Percentiles rank a stretch among this genome's conserved stretches.
Evolutionary conservation across 208 protist genomes (phyloP).

Genomic region (Trypanosoma theileri): DNA sequence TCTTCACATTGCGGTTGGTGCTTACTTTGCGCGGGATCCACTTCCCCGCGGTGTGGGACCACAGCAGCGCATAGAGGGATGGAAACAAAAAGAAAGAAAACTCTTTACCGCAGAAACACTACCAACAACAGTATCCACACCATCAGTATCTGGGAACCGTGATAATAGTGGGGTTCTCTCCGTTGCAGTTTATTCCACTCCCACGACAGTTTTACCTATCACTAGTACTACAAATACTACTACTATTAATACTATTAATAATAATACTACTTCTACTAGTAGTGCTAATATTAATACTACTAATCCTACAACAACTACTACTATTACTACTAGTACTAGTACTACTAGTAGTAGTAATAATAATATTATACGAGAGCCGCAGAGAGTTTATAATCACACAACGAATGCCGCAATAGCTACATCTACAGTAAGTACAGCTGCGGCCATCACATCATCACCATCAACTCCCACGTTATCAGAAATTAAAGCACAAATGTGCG

Average conservation of each 20-base stretch:
- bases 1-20: not conserved
- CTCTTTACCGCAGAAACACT: not conserved
- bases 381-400: too few relatives aligned
- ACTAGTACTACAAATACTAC: too few relatives aligned
- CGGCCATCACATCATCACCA: not conserved
- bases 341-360: too few relatives aligned
- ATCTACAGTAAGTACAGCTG: not conserved
- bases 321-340: too few relatives aligned
- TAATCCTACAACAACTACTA: too few relatives aligned
- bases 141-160: not conserved
- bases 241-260: too few relatives aligned
- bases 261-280: too few relatives aligned
- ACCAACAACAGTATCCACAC: not conserved
- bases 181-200: slow-evolving; percentile 6
- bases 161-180: not conserved
- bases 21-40: slow-evolving; percentile 9
- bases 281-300: too few relatives aligned
- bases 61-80: not conserved
- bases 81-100: not conserved
- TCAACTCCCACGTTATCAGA: slow-evolving; percentile 25
- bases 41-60: slow-evolving; percentile 18
- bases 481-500: slow-evolving; percentile 51
- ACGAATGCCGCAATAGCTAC: too few relatives aligned
- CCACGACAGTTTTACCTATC: not conserved
- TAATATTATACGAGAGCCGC: too few relatives aligned